Evolutionary conservation across 78 protist species (phyloP).

Genomic region (Dictyostelium capitatum): DNA sequence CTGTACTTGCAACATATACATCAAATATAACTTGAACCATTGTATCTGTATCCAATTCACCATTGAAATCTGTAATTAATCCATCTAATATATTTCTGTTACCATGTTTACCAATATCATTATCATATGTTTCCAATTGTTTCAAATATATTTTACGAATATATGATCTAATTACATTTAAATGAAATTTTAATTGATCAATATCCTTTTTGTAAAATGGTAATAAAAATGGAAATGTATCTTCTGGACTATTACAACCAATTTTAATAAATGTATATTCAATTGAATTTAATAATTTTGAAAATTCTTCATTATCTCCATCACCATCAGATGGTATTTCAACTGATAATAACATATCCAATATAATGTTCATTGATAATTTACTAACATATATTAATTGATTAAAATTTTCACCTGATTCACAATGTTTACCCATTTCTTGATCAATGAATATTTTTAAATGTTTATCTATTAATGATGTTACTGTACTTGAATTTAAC

Average conservation of each 20-base stretch:
- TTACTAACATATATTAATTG: not conserved
- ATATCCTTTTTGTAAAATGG: not conserved
- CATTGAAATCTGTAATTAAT: conserved; percentile 1
- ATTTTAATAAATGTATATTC: not conserved
- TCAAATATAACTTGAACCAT: not conserved
- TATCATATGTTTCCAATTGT: conserved; percentile 10
- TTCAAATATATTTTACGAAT: not conserved
- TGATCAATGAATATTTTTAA: not conserved
- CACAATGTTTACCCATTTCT: too few relatives aligned
- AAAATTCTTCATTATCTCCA: not conserved
- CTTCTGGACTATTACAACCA: not conserved
- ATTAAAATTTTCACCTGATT: not conserved
- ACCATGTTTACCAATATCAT: too few relatives aligned
- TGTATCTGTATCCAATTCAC: not conserved
- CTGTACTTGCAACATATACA: not conserved
- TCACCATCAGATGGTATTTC: not conserved
- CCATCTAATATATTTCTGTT: conserved; percentile 27
- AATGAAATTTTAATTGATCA: not conserved
- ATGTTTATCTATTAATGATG: not conserved
- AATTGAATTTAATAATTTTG: not conserved
- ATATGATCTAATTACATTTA: not conserved
- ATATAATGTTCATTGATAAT: not conserved
- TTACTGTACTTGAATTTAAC: not conserved
- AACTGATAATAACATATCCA: not conserved
- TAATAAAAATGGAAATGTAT: not conserved